Evolutionary conservation across 2,329 filamentous ascomycete species (phyloP).

Genomic region (Monilinia fructicola): DNA sequence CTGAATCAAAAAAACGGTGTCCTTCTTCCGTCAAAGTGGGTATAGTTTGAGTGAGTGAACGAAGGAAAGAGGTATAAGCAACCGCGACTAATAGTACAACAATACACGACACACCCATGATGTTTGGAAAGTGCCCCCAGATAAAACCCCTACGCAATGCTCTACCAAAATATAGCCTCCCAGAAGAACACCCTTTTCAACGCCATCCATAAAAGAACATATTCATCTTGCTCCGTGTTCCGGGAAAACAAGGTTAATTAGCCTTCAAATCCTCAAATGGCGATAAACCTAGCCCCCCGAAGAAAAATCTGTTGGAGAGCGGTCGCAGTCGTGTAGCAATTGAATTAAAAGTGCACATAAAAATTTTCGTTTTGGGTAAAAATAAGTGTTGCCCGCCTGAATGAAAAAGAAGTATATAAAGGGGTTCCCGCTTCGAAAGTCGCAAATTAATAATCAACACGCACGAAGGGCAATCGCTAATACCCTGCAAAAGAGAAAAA

Average conservation of each 20-base stretch:
- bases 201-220: conserved; percentile 20
- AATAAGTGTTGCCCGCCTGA: not conserved
- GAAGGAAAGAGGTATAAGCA: not conserved
- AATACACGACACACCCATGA: conserved; percentile 4
- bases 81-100: conserved; percentile 14
- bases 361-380: not conserved
- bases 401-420: not conserved
- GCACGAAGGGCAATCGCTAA: not conserved
- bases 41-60: conserved; percentile 15
- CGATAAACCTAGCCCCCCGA: not conserved
- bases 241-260: not conserved
- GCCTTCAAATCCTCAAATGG: not conserved
- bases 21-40: conserved; percentile 12
- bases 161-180: conserved; percentile 8
- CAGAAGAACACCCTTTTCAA: conserved; percentile 18
- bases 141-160: conserved; percentile 5
- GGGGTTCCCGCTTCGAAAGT: not conserved
- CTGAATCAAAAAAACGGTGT: conserved; percentile 5
- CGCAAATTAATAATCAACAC: conserved; percentile 8
- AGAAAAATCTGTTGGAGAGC: not conserved
- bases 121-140: not conserved
- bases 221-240: conserved; percentile 10
- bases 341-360: conserved; percentile 16
- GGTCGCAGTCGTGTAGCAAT: not conserved
- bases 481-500: not conserved